A percentile compares a stretch with the other conserved stretches of the same genome.
Conservation (phyloP, 176 grass and related monocot genomes). For the Oropetium thomaeum region DNA sequence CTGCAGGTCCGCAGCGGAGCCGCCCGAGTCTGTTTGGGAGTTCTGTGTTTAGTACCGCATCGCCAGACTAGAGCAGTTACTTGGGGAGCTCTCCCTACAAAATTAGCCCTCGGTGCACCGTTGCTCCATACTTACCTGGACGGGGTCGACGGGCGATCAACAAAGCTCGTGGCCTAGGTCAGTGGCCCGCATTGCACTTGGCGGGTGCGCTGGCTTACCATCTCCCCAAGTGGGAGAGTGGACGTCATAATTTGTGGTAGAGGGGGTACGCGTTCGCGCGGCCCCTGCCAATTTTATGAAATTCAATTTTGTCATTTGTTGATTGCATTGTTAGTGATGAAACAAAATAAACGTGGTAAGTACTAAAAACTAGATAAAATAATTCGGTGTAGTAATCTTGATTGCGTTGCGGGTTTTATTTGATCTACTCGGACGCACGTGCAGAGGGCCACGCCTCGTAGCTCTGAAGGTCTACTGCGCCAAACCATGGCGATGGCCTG, state of each 20-base stretch:
- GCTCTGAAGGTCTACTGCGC: background rate
- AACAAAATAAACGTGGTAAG: too few species aligned
- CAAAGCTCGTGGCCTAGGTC: conserved; percentile 30
- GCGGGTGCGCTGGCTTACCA: conserved; percentile 39
- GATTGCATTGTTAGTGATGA: too few species aligned
- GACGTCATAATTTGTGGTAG: conserved; percentile 50
- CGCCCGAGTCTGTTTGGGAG: background rate
- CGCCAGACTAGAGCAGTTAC: background rate
- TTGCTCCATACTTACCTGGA: conserved; percentile 37
- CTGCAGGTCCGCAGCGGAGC: too few species aligned
- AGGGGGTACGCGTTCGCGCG: conserved; percentile 74
- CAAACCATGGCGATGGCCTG: conserved; percentile 22
- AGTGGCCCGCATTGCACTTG: conserved; percentile 40
- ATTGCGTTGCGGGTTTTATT: too few species aligned
- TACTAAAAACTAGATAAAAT: too few species aligned
- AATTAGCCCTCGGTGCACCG: fast-evolving
- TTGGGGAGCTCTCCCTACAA: background rate
- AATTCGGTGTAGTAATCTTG: too few species aligned
- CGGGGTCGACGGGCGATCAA: conserved; percentile 35
- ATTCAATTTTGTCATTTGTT: background rate
- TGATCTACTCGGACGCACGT: background rate
- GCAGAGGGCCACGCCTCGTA: background rate
- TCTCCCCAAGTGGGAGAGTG: conserved; percentile 46
- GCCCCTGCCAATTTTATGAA: conserved; percentile 37
- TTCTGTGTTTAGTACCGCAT: conserved; percentile 35